Percentiles rank a stretch among this genome's conserved stretches.
These are phyloP conservation scores for Penicillium pancosmium DNA, from an alignment of 495 filamentous ascomycete genomes.

Conservation along the genomic window DNA sequence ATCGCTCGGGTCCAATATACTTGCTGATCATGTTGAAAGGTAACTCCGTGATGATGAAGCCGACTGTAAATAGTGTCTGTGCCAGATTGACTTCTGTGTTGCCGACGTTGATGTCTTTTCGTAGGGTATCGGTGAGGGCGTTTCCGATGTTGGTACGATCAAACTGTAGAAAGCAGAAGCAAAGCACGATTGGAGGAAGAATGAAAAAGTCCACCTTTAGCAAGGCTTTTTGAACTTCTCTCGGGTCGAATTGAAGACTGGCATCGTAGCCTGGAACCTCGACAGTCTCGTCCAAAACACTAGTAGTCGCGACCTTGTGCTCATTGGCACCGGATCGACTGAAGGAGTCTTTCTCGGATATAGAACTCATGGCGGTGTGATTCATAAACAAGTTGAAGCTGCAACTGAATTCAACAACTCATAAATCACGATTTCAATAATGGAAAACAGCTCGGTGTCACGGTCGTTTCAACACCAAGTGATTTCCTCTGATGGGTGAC, in stretches of 20 bases:
- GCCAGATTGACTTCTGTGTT: constrained; percentile 9
- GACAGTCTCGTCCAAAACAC: not conserved
- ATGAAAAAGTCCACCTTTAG: constrained; percentile 8
- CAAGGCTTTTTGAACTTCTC: constrained; percentile 1
- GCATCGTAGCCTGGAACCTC: not conserved
- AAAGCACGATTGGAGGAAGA: constrained; percentile 9
- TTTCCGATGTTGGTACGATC: constrained; percentile 10
- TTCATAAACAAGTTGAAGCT: not conserved
- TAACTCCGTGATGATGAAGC: constrained; percentile 7
- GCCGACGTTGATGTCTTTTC: constrained; percentile 5
- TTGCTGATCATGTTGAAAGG: constrained; percentile 19
- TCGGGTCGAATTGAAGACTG: not conserved
- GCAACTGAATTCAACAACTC: not conserved
- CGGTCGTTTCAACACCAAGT: not conserved
- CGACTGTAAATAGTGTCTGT: constrained; percentile 6
- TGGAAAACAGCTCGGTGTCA: too few species aligned
- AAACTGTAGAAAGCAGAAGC: constrained; percentile 12
- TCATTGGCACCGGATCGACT: not conserved
- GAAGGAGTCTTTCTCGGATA: not conserved
- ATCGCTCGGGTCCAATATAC: constrained; percentile 22
- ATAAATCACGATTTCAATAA: too few species aligned
- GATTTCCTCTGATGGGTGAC: not conserved
- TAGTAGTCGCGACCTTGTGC: not conserved
- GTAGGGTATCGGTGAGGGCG: constrained; percentile 1
- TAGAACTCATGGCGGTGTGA: not conserved